Percentiles rank a stretch among this genome's conserved stretches.
Evolutionary conservation across 179 eudicot genomes (phyloP).

Genomic region (Beta corolliflora): DNA sequence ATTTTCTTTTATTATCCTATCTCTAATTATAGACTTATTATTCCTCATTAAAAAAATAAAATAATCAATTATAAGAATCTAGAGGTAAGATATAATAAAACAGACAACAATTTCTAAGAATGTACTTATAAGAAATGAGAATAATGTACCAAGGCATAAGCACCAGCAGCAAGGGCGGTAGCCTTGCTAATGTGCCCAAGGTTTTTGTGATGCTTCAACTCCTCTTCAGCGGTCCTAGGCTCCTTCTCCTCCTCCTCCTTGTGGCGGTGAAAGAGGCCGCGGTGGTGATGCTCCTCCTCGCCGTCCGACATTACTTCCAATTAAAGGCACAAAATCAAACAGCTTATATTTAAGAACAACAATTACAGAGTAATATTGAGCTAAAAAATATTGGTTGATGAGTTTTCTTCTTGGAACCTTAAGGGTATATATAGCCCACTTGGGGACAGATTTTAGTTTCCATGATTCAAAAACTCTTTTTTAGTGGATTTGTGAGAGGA

Average conservation of each 20-base stretch:
- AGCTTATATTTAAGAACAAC: not conserved
- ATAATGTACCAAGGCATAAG: constrained; percentile 27
- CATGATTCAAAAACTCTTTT: not conserved
- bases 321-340: not conserved
- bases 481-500: not conserved
- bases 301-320: constrained; percentile 21
- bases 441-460: not conserved
- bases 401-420: constrained; percentile 3
- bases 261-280: constrained; percentile 24
- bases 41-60: too few relatives aligned
- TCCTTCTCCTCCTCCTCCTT: constrained; percentile 20
- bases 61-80: too few relatives aligned
- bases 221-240: constrained; percentile 25
- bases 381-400: not conserved
- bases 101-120: too few relatives aligned
- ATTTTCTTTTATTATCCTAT: too few relatives aligned
- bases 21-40: too few relatives aligned
- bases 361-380: too few relatives aligned
- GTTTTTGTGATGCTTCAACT: constrained; percentile 32
- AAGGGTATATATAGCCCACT: constrained; percentile 19
- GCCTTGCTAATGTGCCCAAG: constrained; percentile 22
- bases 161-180: constrained; percentile 30
- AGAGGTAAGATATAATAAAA: too few relatives aligned
- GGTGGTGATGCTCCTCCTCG: constrained; percentile 27
- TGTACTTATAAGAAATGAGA: not conserved